Evolutionary conservation across 2,329 filamentous ascomycete species (phyloP).

Genomic region (Curvularia sp.): DNA sequence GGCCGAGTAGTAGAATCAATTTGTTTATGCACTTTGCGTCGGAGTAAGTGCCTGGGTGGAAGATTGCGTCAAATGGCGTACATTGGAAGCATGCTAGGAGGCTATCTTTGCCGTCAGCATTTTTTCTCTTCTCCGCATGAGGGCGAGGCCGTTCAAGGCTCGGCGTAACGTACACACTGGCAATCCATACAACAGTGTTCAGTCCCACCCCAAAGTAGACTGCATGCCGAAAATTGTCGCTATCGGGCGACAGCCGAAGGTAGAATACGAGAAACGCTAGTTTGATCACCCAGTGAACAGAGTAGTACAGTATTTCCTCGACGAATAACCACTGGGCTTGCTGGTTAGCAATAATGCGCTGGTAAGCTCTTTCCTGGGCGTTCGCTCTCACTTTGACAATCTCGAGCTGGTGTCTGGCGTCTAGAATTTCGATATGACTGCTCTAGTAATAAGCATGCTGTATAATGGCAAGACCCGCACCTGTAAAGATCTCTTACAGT

Average conservation of each 20-base stretch:
- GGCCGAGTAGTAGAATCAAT: constrained; percentile 2
- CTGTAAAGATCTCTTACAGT: background rate
- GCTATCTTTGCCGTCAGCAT: constrained; percentile 1
- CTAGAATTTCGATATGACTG: constrained; percentile 2
- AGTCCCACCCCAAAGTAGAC: constrained; percentile 5
- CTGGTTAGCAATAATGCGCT: background rate
- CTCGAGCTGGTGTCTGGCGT: background rate
- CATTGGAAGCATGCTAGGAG: constrained; percentile 9
- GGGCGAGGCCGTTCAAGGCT: background rate
- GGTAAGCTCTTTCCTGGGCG: background rate
- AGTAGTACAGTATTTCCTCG: constrained; percentile 10
- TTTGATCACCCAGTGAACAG: constrained; percentile 13
- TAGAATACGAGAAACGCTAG: constrained; percentile 11
- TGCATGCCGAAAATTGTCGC: background rate
- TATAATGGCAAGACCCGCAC: background rate
- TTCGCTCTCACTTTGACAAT: background rate
- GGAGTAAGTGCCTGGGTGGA: constrained; percentile 2
- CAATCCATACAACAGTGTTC: constrained; percentile 3
- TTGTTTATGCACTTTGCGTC: constrained; percentile 11
- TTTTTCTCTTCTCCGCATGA: background rate
- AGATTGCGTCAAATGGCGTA: constrained; percentile 9
- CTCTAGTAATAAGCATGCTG: background rate
- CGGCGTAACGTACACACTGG: background rate
- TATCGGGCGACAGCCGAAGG: constrained; percentile 7
- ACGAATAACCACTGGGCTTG: background rate